Conservation (phyloP, 129 eudicot genomes). For the Solidago caesia region DNA sequence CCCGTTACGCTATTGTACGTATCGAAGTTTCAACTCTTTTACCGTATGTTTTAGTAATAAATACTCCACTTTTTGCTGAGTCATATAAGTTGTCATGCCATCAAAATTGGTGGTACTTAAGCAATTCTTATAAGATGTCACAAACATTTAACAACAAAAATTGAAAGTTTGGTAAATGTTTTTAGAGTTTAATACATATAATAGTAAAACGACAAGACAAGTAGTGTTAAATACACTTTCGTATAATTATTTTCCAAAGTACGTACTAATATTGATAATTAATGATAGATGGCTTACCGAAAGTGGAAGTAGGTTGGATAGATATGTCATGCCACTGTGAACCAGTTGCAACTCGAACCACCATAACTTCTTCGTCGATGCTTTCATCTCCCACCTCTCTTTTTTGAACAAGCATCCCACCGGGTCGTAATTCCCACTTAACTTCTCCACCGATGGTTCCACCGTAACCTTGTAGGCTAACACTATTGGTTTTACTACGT, state of each 20-base stretch:
- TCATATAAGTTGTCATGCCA: too few relatives aligned
- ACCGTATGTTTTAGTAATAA: too few relatives aligned
- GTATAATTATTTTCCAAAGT: background rate
- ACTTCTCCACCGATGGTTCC: conserved; percentile 35
- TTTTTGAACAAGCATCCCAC: conserved; percentile 93
- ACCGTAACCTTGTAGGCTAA: conserved; percentile 15
- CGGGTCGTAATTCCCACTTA: conserved; percentile 83
- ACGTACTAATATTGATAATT: background rate
- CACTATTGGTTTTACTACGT: conserved; percentile 9
- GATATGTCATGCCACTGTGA: conserved; percentile 70
- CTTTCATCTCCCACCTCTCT: conserved; percentile 44
- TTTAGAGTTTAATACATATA: too few relatives aligned
- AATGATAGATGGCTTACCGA: conserved; percentile 47
- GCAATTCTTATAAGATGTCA: too few relatives aligned
- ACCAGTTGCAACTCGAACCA: conserved; percentile 58
- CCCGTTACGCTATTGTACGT: too few relatives aligned
- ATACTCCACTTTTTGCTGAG: too few relatives aligned
- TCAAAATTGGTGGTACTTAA: too few relatives aligned
- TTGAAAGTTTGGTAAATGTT: too few relatives aligned
- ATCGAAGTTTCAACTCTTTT: too few relatives aligned
- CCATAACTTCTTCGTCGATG: conserved; percentile 41
- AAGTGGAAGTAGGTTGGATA: conserved; percentile 70
- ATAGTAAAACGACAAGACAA: too few relatives aligned
- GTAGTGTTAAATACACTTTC: too few relatives aligned
- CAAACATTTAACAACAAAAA: too few relatives aligned